Percentiles rank a stretch among this genome's conserved stretches.
Conservation (phyloP, 352 stramenopile species). For the Thalassiosira livingstoniorum region DNA sequence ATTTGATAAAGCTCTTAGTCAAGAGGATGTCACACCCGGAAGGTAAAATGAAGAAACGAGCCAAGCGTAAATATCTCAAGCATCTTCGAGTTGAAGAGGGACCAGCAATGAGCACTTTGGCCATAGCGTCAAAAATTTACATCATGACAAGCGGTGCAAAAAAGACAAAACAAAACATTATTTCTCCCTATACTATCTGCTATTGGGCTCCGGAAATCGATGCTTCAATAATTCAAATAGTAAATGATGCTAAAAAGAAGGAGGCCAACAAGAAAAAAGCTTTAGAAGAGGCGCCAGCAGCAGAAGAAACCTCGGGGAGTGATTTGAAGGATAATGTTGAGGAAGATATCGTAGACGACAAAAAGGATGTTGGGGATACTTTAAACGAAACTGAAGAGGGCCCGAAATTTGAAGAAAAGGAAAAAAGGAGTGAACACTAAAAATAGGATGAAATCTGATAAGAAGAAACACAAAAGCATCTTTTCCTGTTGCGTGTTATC, state of each 20-base stretch:
- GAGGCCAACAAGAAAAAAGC: conserved; percentile 19
- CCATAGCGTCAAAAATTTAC: conserved; percentile 48
- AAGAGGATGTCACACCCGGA: conserved; percentile 51
- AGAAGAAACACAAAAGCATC: no score
- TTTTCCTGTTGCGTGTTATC: no score
- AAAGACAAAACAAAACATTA: conserved; percentile 33
- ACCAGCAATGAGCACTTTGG: conserved; percentile 41
- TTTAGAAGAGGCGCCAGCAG: conserved; percentile 6
- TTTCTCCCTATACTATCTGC: conserved; percentile 37
- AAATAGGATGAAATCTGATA: no score
- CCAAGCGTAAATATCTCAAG: conserved; percentile 51
- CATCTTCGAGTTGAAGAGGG: conserved; percentile 42
- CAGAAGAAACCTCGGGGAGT: conserved; percentile 16
- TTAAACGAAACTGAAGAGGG: conserved; percentile 4
- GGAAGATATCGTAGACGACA: conserved; percentile 22
- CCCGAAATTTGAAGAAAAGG: conserved; percentile 15
- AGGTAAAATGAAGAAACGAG: conserved; percentile 63
- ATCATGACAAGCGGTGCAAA: conserved; percentile 29
- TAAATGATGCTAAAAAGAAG: conserved; percentile 26
- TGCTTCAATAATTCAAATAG: conserved; percentile 31
- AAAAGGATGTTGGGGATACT: background rate
- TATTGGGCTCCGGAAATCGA: conserved; percentile 39
- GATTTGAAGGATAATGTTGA: conserved; percentile 14
- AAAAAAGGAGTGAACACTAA: background rate
- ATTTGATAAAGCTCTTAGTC: conserved; percentile 42